Base-by-base conservation (phyloP, 768 basidiomycete genomes). In the Auriscalpium microsporum region DNA sequence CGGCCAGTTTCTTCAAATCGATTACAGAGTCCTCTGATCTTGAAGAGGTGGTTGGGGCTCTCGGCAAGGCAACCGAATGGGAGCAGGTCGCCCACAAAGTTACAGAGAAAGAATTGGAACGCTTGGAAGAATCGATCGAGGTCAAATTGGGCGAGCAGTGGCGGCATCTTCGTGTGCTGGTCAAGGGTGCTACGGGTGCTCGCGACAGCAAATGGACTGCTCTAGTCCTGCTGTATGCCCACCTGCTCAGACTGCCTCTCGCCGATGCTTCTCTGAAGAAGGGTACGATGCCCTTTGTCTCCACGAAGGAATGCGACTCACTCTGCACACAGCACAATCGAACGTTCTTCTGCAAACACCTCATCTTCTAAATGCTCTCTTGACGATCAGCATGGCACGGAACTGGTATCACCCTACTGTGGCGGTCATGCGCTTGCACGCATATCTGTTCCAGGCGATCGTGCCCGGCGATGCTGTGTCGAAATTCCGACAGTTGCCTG, bases 381-480 rank as follows among this genome's bases (percentile, higher is more conserved):
- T 94, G 52, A 87, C 82, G 62, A 89, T 96, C 58, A 78, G 87
- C 0, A 78, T 89, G 17, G 79, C 94, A 0, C 90, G 93, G 60
- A 92, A 84, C 65, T 99, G 94, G 94, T 81, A 98, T 9, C 65
- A 78, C 5, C 86, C 92, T 1, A 84, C 90, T 0, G 73, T 94
- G 38, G 73, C 80, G 34, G 75, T 85, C 62, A 88, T 96, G 81
- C 86, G 85, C 40, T 72, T 99, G 28, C 87, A 94, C 61, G 81
- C 89, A 4, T 83, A 84, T 68, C 75, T 99, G 36, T 78, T 82
- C 0, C 96, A 99, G 71, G 96, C 91, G 0, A 72, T 94, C 17
- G 71, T 81, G 4, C 87, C 87, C 2, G 78, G 79, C 17, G 68
- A 79, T 44, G 50, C 56, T 17, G 66, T 67, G 11, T 64, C 73